Percentiles rank a stretch among this genome's conserved stretches.
phyloP scores from a whole-genome alignment of 306 rosid species.

The Castanea crenata region DNA sequence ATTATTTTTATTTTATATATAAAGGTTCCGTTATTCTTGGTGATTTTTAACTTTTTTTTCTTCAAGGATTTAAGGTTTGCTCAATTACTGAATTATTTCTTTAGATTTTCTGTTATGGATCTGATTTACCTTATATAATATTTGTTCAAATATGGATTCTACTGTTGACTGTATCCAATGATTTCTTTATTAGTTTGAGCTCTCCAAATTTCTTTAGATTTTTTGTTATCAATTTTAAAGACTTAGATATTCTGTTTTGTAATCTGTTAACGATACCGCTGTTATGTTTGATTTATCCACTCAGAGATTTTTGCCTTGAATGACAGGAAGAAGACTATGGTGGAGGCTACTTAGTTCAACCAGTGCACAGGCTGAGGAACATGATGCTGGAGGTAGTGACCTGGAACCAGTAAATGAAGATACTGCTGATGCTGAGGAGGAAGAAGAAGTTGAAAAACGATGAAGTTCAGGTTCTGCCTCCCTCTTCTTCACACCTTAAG shows the following conservation, averaged over 20 bases:
- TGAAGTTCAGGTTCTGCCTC: conserved; percentile 59
- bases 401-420: conserved; percentile 52
- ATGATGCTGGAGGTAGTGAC: conserved; percentile 43
- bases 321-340: conserved; percentile 82
- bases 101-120: not conserved
- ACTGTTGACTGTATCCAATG: too few species aligned
- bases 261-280: not conserved
- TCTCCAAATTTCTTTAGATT: not conserved
- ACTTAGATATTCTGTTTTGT: not conserved
- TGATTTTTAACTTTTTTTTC: not conserved
- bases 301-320: conserved; percentile 4
- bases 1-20: too few species aligned
- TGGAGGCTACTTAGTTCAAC: conserved; percentile 80
- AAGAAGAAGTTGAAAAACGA: conserved; percentile 52
- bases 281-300: not conserved
- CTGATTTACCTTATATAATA: too few species aligned
- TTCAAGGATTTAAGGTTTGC: not conserved
- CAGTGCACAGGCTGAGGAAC: conserved; percentile 66
- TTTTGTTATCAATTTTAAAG: not conserved
- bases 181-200: too few species aligned
- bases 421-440: conserved; percentile 55
- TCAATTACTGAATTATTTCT: not conserved
- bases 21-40: not conserved
- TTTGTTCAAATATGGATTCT: too few species aligned
- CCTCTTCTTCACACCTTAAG: conserved; percentile 58